Evolutionary conservation across 2,329 filamentous ascomycete species (phyloP), one percentile per base, ranked within the genome.

Genomic region (Pestalotiopsis sp.): DNA sequence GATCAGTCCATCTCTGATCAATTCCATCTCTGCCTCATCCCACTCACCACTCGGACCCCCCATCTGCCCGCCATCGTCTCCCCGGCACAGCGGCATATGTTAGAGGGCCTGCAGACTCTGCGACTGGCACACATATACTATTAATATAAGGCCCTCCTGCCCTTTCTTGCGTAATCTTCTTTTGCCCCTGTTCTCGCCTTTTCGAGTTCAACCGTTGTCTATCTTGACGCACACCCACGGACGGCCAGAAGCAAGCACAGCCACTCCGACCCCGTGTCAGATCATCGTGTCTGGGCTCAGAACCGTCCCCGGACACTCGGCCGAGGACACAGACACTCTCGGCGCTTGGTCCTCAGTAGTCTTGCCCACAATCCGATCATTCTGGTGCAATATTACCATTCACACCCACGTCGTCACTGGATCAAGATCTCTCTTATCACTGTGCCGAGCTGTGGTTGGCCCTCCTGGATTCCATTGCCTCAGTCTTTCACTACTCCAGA

Each of bases 1-100:
- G 77, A 79, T 79, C 77, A 79, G 77, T 77, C 72, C 71, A 74
- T 75, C 73, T 71, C 71, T 66, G 72, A 71, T 73, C 68, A 41
- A 66, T 70, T 64, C 38, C 72, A 63, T 63, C 67, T 66, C 49
- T 41, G 31, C 64, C 36, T 66, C 64, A 59, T 66, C 64, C 64
- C 64, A 31, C 66, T 61, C 64, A 31, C 61, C 63, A 60, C 69
- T 52, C 68, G 68, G 31, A 38, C 41, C 68, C 68, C 68, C 56
- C 70, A 71, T 69, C 68, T 70, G 70, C 68, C 45, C n/a, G 14
- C 62, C 20, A 45, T 39, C 62, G 62, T 45, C 38, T n/a, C 62
- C 31, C 31, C 38, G 41, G 62, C 62, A 12, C 38, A 25, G 39
- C 61, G 61, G 61, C 61, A 64, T 11, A 45, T 39, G 31, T 36